Percentiles rank a stretch among this genome's conserved stretches.
These are phyloP conservation scores for Bryoerythrophyllum caledonicum DNA, from an alignment of 225 moss, liverwort and hornwort species.

Conservation along the genomic window DNA sequence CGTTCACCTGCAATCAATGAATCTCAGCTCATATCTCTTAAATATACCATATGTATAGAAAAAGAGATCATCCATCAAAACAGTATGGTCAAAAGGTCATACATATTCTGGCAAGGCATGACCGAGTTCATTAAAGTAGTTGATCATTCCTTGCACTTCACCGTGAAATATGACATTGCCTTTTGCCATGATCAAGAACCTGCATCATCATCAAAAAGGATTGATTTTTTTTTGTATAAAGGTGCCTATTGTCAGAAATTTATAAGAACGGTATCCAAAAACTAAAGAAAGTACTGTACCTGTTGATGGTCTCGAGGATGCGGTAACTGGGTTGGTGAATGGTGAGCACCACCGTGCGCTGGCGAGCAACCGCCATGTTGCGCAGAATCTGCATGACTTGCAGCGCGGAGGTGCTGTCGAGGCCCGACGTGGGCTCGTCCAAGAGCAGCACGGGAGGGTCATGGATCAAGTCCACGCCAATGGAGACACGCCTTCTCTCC, in stretches of 20 bases:
- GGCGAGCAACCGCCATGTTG: constrained; percentile 50
- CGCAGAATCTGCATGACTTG: constrained; percentile 55
- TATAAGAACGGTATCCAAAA: no score
- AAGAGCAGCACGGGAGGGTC: constrained; percentile 69
- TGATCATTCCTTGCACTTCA: constrained; percentile 27
- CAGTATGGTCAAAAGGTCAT: neutral
- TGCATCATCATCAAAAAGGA: no score
- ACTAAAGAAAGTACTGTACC: neutral
- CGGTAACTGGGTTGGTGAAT: constrained; percentile 72
- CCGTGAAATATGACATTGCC: constrained; percentile 66
- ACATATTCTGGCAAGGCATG: constrained; percentile 29
- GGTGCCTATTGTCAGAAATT: no score
- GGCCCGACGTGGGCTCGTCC: constrained; percentile 71
- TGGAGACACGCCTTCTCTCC: constrained; percentile 66
- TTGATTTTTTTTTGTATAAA: no score
- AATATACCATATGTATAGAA: no score
- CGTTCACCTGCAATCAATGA: constrained; percentile 2
- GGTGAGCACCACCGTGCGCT: constrained; percentile 58
- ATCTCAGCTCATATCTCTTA: neutral
- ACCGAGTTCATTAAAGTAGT: constrained; percentile 27
- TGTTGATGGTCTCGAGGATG: constrained; percentile 52
- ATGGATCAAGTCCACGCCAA: constrained; percentile 66
- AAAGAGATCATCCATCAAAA: neutral
- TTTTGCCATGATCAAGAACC: constrained; percentile 47
- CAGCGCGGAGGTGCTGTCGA: constrained; percentile 64